phyloP scores from a whole-genome alignment of 352 stramenopile species.

The Elongisporangium anandrum region DNA sequence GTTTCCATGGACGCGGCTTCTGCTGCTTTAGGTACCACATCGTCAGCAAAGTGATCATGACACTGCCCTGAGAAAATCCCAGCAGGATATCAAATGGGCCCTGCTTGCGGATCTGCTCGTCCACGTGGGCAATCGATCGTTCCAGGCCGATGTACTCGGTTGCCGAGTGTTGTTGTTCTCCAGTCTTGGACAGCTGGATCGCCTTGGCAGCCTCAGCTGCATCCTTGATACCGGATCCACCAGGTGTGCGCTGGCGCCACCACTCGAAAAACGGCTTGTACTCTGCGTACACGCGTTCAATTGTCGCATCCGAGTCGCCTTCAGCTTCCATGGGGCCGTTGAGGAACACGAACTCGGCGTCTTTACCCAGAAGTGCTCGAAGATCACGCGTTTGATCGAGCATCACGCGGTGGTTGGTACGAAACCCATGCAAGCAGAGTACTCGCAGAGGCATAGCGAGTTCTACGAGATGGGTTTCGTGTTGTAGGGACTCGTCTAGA shows the following conservation, averaged over 20 bases:
- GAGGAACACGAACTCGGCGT: slow-evolving; percentile 57
- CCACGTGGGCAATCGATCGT: slow-evolving; percentile 33
- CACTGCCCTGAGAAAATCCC: slow-evolving; percentile 60
- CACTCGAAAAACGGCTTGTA: slow-evolving; percentile 55
- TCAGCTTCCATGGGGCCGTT: slow-evolving; percentile 37
- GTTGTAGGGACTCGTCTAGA: neutral
- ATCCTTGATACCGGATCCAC: slow-evolving; percentile 7
- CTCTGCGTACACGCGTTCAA: slow-evolving; percentile 37
- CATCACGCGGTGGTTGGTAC: slow-evolving; percentile 54
- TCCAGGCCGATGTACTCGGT: slow-evolving; percentile 38
- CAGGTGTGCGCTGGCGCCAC: slow-evolving; percentile 26
- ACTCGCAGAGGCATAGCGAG: slow-evolving; percentile 23
- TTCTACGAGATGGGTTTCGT: neutral
- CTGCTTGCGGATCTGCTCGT: slow-evolving; percentile 34
- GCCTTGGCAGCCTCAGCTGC: neutral
- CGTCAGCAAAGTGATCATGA: slow-evolving; percentile 36
- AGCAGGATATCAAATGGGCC: slow-evolving; percentile 57
- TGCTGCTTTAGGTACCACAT: slow-evolving; percentile 36
- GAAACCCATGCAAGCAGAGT: slow-evolving; percentile 60
- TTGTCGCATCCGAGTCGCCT: slow-evolving; percentile 36
- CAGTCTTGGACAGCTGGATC: slow-evolving; percentile 9
- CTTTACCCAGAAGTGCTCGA: slow-evolving; percentile 27
- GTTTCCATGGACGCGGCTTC: slow-evolving; percentile 36
- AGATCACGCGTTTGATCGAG: slow-evolving; percentile 39
- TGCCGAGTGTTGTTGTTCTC: slow-evolving; percentile 2